phyloP scores from a whole-genome alignment of 352 stramenopile species.

The Phytophthora meadii region DNA sequence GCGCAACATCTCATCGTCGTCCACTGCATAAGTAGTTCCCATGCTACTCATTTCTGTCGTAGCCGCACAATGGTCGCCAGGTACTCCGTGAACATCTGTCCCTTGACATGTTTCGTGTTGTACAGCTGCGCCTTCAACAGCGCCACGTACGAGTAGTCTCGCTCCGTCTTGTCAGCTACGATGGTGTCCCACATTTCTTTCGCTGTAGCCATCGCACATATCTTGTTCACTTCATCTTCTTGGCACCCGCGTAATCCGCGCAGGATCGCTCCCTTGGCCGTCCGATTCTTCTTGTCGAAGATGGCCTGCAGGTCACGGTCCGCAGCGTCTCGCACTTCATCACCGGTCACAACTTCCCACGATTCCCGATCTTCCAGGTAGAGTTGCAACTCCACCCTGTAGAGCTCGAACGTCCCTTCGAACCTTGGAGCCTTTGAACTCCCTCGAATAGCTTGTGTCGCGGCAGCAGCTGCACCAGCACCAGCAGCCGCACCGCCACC shows the following conservation, averaged over 20 bases:
- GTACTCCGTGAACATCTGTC: neutral
- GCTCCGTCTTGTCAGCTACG: neutral
- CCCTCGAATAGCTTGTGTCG: neutral
- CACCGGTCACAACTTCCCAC: neutral
- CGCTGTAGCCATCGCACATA: neutral
- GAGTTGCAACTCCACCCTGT: slow-evolving; percentile 11
- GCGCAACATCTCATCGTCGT: no score
- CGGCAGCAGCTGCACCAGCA: no score
- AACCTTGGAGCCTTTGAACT: slow-evolving; percentile 6
- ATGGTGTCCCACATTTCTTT: neutral
- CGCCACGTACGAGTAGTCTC: slow-evolving; percentile 3
- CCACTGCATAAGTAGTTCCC: no score
- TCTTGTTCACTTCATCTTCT: neutral
- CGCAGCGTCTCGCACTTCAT: neutral
- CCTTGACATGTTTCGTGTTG: neutral
- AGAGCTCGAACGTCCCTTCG: slow-evolving; percentile 15
- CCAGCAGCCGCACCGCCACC: no score
- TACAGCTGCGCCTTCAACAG: slow-evolving; percentile 1
- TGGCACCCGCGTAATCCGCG: neutral
- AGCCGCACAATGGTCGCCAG: neutral
- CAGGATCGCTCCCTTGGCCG: slow-evolving; percentile 4
- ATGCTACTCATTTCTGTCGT: no score
- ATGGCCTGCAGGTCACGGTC: neutral
- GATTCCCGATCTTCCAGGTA: slow-evolving; percentile 10
- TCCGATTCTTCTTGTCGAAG: slow-evolving; percentile 3